Conservation (phyloP, 495 filamentous ascomycete species). For the Aspergillus cavernicola region DNA sequence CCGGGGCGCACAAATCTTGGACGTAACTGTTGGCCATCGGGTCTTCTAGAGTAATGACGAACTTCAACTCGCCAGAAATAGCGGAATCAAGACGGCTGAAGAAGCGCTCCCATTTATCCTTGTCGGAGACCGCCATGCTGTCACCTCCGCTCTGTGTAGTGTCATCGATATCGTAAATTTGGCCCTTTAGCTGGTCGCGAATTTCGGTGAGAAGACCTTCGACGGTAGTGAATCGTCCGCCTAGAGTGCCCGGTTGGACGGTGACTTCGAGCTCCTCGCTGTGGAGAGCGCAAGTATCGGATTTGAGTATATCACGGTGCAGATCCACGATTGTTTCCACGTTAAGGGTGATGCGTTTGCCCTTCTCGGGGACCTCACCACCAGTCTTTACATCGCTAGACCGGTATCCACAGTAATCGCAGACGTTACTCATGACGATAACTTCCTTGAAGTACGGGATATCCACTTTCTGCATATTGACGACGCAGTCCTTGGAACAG, state of each 20-base stretch:
- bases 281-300: constrained; percentile 79
- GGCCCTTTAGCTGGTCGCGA: constrained; percentile 76
- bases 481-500: constrained; percentile 74
- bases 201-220: constrained; percentile 94
- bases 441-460: constrained; percentile 98
- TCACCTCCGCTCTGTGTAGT: constrained; percentile 61
- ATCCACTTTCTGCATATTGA: constrained; percentile 93
- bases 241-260: constrained; percentile 86
- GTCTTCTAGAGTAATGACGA: constrained; percentile 82
- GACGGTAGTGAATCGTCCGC: constrained; percentile 95
- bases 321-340: constrained; percentile 77
- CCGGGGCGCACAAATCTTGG: constrained; percentile 72
- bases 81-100: constrained; percentile 71
- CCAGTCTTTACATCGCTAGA: constrained; percentile 96
- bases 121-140: constrained; percentile 60
- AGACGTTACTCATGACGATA: constrained; percentile 82
- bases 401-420: constrained; percentile 87
- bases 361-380: constrained; percentile 83
- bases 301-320: constrained; percentile 90
- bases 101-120: constrained; percentile 73
- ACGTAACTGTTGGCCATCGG: constrained; percentile 90
- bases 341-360: constrained; percentile 73
- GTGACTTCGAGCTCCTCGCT: constrained; percentile 81
- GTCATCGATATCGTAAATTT: constrained; percentile 74
- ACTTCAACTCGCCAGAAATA: constrained; percentile 76